These are phyloP conservation scores for Kluyveromyces marxianus DNA, from an alignment of 1,139 yeast species.

Conservation along the genomic window DNA sequence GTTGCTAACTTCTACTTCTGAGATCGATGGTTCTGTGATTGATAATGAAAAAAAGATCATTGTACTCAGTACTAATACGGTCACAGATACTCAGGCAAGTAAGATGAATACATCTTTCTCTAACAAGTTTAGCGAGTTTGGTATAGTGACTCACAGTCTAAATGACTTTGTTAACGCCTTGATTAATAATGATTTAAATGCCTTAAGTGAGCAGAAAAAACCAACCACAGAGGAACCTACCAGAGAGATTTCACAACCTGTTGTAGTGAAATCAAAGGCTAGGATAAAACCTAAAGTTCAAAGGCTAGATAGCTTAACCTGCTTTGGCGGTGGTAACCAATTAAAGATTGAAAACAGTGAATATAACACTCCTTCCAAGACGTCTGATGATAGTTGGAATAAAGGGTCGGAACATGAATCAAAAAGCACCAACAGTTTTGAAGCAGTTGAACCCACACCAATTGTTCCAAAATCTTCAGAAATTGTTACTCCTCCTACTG, in stretches of 20 bases:
- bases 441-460: no score
- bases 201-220: background rate
- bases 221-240: no score
- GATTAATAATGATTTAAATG: background rate
- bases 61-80: background rate
- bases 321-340: constrained; percentile 32
- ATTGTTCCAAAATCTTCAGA: no score
- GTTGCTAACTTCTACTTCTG: constrained; percentile 3
- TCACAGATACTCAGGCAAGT: background rate
- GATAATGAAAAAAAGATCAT: background rate
- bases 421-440: no score
- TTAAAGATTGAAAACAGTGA: no score
- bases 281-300: constrained; percentile 19
- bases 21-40: constrained; percentile 3
- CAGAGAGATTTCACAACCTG: no score
- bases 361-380: no score
- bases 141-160: constrained; percentile 4
- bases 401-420: no score
- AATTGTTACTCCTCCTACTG: background rate
- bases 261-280: background rate
- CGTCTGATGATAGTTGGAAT: no score
- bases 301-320: constrained; percentile 30
- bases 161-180: constrained; percentile 8
- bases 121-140: background rate
- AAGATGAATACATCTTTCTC: background rate